Evolutionary conservation across 345 rosid genomes (phyloP).

Genomic region (Camelina neglecta): DNA sequence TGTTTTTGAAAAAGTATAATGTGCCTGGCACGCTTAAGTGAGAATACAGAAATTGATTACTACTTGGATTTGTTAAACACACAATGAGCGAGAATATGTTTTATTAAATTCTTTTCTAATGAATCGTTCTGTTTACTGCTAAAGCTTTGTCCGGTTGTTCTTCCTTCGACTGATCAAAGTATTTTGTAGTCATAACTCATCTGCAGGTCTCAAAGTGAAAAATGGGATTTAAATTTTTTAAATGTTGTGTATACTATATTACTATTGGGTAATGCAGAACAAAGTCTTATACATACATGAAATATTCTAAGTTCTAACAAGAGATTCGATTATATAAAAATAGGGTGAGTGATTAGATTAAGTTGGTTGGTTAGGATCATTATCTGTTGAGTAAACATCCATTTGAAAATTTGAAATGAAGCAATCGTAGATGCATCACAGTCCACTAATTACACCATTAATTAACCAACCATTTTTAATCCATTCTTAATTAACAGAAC

Average conservation of each 20-base stretch:
- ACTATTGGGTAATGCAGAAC: conserved; percentile 8
- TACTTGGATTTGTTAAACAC: no score
- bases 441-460: conserved; percentile 28
- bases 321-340: conserved; percentile 21
- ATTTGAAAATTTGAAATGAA: conserved; percentile 16
- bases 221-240: background rate
- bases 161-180: no score
- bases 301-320: background rate
- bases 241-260: background rate
- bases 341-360: conserved; percentile 13
- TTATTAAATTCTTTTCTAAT: background rate
- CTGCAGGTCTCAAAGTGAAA: no score
- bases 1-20: background rate
- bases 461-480: background rate
- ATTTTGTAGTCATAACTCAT: no score
- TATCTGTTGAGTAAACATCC: conserved; percentile 27
- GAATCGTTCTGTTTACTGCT: background rate
- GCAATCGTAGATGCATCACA: conserved; percentile 25
- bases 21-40: background rate
- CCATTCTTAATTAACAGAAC: background rate
- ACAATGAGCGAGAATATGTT: no score
- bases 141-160: no score
- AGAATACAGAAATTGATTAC: no score
- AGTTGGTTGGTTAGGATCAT: conserved; percentile 26
- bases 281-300: background rate